Conservation (phyloP, 192 early-diverging fungal genomes). For the Coemansia sp. region DNA sequence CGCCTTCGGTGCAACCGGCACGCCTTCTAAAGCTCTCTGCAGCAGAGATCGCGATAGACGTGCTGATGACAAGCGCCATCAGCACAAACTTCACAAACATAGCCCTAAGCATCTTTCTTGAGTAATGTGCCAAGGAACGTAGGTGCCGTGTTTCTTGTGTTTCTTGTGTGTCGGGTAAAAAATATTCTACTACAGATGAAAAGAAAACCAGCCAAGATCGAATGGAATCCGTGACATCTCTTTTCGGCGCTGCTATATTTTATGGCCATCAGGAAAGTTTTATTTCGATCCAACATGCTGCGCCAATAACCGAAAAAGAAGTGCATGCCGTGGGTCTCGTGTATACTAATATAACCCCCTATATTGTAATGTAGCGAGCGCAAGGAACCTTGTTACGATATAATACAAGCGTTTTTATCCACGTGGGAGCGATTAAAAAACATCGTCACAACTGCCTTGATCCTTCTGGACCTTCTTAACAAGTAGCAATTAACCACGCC, state of each 20-base stretch:
- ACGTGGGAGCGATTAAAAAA: not conserved
- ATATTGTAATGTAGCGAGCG: no score
- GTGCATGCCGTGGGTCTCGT: not conserved
- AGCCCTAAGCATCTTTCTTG: not conserved
- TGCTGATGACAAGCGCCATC: conserved; percentile 5
- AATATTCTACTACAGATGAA: not conserved
- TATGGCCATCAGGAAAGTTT: not conserved
- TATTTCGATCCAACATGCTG: not conserved
- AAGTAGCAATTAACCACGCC: not conserved
- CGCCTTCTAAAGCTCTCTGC: conserved; percentile 7
- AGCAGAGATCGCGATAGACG: not conserved
- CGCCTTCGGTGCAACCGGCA: conserved; percentile 27
- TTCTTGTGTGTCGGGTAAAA: not conserved
- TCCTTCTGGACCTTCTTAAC: not conserved
- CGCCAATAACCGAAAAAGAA: no score
- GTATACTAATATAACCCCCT: not conserved
- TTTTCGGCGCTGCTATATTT: not conserved
- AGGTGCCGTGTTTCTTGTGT: no score
- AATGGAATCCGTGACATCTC: not conserved
- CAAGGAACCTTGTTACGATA: no score
- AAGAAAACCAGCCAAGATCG: not conserved
- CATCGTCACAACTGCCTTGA: not conserved
- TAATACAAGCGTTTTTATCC: not conserved
- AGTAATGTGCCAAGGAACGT: not conserved
- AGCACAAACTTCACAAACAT: not conserved